Conservation (phyloP, 2,329 filamentous ascomycete genomes). For the Botrytis tulipae region DNA sequence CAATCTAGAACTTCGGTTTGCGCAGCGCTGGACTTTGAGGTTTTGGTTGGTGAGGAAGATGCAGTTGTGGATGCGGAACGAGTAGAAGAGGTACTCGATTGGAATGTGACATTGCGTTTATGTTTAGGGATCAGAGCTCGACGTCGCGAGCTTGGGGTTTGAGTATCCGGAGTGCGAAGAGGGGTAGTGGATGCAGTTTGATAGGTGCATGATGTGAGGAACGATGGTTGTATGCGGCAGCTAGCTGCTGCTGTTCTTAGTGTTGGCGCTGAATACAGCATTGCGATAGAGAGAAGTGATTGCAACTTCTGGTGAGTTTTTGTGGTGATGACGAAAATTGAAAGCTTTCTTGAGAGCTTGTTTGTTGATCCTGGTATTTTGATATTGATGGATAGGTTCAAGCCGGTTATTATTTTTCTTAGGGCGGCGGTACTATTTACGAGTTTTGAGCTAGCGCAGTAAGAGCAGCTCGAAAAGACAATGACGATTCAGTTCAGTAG, state of each 20-base stretch:
- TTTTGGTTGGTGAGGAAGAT: slow-evolving; percentile 17
- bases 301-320: slow-evolving; percentile 4
- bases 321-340: slow-evolving; percentile 18
- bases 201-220: slow-evolving; percentile 34
- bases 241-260: slow-evolving; percentile 37
- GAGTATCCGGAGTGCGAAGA: slow-evolving; percentile 22
- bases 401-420: slow-evolving; percentile 1
- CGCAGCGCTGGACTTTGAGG: slow-evolving; percentile 17
- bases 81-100: slow-evolving; percentile 19
- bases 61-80: slow-evolving; percentile 29
- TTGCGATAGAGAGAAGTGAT: slow-evolving; percentile 24
- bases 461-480: not conserved
- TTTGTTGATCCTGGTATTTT: slow-evolving; percentile 8
- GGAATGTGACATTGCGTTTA: slow-evolving; percentile 36
- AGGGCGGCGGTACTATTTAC: slow-evolving; percentile 2
- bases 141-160: slow-evolving; percentile 22
- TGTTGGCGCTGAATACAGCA: slow-evolving; percentile 36
- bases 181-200: slow-evolving; percentile 29
- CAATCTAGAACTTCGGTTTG: slow-evolving; percentile 57
- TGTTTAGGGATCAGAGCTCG: slow-evolving; percentile 32
- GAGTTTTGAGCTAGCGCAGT: not conserved
- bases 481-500: not conserved
- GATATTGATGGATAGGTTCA: not conserved
- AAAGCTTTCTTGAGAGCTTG: not conserved
- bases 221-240: slow-evolving; percentile 36